Evolutionary conservation across 345 rosid genomes (phyloP).

Genomic region (sweet orange (Citrus sinensis)): DNA sequence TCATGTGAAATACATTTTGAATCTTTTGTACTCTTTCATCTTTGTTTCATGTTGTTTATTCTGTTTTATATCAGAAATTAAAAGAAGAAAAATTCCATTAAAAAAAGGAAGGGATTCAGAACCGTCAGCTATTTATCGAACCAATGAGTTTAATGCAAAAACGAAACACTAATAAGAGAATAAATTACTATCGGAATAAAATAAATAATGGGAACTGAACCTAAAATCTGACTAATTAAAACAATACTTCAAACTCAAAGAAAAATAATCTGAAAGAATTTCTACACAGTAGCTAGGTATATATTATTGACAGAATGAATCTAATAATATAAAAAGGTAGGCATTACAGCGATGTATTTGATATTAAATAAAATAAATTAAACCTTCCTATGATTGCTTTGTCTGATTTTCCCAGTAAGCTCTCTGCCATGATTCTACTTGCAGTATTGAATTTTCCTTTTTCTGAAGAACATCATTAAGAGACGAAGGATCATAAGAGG

Average conservation of each 20-base stretch:
- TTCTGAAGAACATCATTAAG: conserved; percentile 24
- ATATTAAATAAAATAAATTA: no score
- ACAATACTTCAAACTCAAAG: not conserved
- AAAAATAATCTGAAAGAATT: not conserved
- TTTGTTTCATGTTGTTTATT: not conserved
- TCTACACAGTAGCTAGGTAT: not conserved
- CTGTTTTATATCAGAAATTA: no score
- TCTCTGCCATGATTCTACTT: conserved; percentile 47
- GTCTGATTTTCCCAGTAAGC: conserved; percentile 43
- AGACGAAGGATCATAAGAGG: conserved; percentile 57
- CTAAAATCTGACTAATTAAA: not conserved
- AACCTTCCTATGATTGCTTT: conserved; percentile 19
- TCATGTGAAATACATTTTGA: conserved; percentile 7
- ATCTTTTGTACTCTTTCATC: not conserved
- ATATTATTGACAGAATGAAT: not conserved
- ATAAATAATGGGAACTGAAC: not conserved
- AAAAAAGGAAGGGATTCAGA: no score
- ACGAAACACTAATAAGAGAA: no score
- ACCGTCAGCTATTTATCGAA: no score
- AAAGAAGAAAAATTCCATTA: no score
- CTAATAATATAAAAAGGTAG: not conserved
- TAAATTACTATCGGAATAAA: not conserved
- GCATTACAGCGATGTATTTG: not conserved
- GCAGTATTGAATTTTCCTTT: conserved; percentile 24
- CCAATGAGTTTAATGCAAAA: no score